Base-by-base conservation (phyloP, 2,329 filamentous ascomycete species). In the Fonsecaea monophora region DNA sequence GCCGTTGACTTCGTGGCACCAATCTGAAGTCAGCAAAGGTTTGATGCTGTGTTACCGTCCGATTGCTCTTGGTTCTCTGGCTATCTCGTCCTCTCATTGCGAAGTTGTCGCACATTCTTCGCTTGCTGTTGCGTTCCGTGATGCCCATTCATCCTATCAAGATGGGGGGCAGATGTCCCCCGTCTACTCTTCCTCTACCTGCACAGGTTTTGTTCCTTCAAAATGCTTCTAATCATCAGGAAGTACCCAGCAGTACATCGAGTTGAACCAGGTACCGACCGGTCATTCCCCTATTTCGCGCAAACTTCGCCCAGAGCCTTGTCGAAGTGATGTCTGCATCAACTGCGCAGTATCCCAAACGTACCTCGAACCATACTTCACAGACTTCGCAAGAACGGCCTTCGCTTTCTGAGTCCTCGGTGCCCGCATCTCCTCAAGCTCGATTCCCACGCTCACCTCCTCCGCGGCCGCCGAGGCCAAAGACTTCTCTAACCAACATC, bases 391-490 rank as follows among this genome's bases (percentile, higher is more conserved):
- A n/a, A 45, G 50, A 50, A 34, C 13, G 53, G 37, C 15, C 8
- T 42, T 53, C 56, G 3, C 48, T 48, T n/a, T 58, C 21, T 10
- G 25, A 35, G 8, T 42, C 55, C 21, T 32, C 45, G 13, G 12
- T n/a, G 10, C 15, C 37, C 42, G 15, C 35, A 34, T 32, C 53
- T 8, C 53, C 45, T 37, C 57, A 60, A 37, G 13, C 18, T 4
- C 40, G 40, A 4, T 34, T 38, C 15, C 38, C 58, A 32, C 42
- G 63, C 58, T 34, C 21, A 25, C 67, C 68, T 42, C 71, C 70
- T 45, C 56, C 56, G 21, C 66, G 71, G n/a, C 70, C 70, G 13
- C 67, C 71, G 9, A 66, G 71, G 38, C 71, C 71, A n/a, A 65
- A 66, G 32, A 69, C 58, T 2, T 71, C 68, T 4, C 55, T 73